Conservation (phyloP, 495 filamentous ascomycete species). For the Penicillium canescens region DNA sequence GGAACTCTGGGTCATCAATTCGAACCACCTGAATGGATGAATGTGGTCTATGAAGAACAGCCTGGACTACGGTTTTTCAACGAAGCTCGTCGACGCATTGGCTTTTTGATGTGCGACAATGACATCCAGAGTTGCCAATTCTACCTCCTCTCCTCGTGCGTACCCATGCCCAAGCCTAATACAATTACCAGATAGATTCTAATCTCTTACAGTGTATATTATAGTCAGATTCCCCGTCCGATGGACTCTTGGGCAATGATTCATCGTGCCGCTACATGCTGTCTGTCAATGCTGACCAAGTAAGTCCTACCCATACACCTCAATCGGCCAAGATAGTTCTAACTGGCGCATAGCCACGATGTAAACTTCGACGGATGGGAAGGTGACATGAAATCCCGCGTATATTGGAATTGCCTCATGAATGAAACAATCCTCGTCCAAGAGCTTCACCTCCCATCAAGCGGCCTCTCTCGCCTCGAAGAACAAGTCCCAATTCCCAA, state of each 20-base stretch:
- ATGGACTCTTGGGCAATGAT: slow-evolving; percentile 52
- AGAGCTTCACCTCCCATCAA: slow-evolving; percentile 48
- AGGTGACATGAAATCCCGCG: slow-evolving; percentile 51
- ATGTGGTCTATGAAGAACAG: slow-evolving; percentile 42
- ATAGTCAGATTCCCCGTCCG: slow-evolving; percentile 45
- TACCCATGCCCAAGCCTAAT: background rate
- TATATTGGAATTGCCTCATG: slow-evolving; percentile 53
- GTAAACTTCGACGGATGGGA: slow-evolving; percentile 50
- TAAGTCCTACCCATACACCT: slow-evolving; percentile 16
- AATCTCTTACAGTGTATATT: slow-evolving; percentile 30
- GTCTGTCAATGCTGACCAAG: slow-evolving; percentile 49
- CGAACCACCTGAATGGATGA: slow-evolving; percentile 46
- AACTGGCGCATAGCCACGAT: slow-evolving; percentile 32
- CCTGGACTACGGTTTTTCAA: slow-evolving; percentile 48
- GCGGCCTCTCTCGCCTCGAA: slow-evolving; percentile 45
- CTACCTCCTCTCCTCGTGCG: slow-evolving; percentile 47
- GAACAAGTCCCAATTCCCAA: slow-evolving; percentile 49
- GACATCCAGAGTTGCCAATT: slow-evolving; percentile 50
- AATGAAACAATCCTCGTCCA: slow-evolving; percentile 50
- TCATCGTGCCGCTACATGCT: slow-evolving; percentile 48
- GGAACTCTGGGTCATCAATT: slow-evolving; percentile 36
- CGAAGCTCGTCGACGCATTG: slow-evolving; percentile 46
- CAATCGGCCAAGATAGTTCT: background rate
- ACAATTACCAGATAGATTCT: slow-evolving; percentile 2
- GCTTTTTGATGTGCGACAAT: slow-evolving; percentile 50